A percentile compares a stretch with the other conserved stretches of the same genome.
phyloP scores from a whole-genome alignment of 305 asterid genomes.

The Fraxinus angustifolia region DNA sequence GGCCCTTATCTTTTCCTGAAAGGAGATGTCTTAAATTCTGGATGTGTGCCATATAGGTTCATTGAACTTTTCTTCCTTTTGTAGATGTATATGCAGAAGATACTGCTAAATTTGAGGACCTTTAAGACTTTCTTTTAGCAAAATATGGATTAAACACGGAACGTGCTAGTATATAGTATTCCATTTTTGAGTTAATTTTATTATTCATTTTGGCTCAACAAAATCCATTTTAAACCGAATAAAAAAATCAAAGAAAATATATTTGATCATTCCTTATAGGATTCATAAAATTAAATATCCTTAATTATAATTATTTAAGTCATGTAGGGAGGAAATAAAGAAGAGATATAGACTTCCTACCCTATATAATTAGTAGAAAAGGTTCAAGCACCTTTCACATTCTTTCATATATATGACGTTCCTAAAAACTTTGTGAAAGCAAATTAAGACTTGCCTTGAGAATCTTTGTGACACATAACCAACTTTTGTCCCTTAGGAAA shows the following conservation, averaged over 20 bases:
- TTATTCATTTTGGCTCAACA: background rate
- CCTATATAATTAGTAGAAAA: constrained; percentile 26
- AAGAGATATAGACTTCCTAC: constrained; percentile 42
- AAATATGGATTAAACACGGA: background rate
- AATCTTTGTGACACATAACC: constrained; percentile 51
- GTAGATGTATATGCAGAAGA: constrained; percentile 12
- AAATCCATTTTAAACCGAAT: too few species aligned
- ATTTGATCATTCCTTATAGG: background rate
- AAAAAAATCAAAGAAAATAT: background rate
- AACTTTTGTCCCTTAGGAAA: constrained; percentile 43
- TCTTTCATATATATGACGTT: constrained; percentile 30
- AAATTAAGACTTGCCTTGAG: constrained; percentile 30
- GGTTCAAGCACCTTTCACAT: constrained; percentile 26
- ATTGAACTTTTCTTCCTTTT: constrained; percentile 26
- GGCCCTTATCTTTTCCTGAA: constrained; percentile 15
- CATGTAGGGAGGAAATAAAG: constrained; percentile 29
- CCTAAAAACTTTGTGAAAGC: constrained; percentile 30
- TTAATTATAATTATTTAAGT: too few species aligned
- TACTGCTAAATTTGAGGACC: constrained; percentile 16
- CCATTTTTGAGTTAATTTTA: background rate
- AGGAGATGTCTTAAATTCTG: constrained; percentile 1
- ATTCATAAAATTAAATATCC: background rate
- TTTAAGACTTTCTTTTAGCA: background rate
- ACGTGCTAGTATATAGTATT: background rate
- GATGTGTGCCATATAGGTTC: constrained; percentile 17